Evolutionary conservation across 1,284 basidiomycete species (phyloP).

Genomic region (Ustilago trichophora): DNA sequence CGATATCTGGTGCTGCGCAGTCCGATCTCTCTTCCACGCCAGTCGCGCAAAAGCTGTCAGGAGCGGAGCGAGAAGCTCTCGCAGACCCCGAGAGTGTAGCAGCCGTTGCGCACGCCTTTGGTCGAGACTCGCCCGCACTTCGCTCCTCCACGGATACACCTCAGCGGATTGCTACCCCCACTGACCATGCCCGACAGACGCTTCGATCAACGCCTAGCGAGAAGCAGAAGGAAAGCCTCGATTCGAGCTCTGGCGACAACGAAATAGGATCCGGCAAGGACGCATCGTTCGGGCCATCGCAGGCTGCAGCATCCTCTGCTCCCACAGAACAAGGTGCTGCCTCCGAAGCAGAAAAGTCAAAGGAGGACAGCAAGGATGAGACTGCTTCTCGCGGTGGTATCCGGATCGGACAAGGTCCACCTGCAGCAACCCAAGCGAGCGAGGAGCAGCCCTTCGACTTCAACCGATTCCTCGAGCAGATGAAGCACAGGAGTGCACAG

Average conservation of each 20-base stretch:
- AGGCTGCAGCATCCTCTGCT: not conserved
- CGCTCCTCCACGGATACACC: constrained; percentile 27
- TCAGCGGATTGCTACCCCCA: constrained; percentile 16
- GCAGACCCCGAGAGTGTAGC: constrained; percentile 46
- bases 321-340: not conserved
- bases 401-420: constrained; percentile 56
- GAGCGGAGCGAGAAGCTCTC: constrained; percentile 19
- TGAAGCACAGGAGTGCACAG: constrained; percentile 62
- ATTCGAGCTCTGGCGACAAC: not conserved
- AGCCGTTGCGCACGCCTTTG: constrained; percentile 51
- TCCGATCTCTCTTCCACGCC: constrained; percentile 8
- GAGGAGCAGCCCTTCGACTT: constrained; percentile 65
- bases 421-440: constrained; percentile 44
- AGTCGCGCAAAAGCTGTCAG: not conserved
- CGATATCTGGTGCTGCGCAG: not conserved
- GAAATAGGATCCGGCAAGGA: not conserved
- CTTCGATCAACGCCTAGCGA: not conserved
- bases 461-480: constrained; percentile 66
- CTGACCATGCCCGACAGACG: not conserved
- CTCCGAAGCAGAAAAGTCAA: not conserved
- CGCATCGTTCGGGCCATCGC: not conserved
- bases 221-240: not conserved
- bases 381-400: constrained; percentile 22
- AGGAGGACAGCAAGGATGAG: not conserved
- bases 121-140: constrained; percentile 36